Percentiles rank a stretch among this genome's conserved stretches.
Conservation (phyloP, 2,329 filamentous ascomycete genomes). For the Xylaria sp. region DNA sequence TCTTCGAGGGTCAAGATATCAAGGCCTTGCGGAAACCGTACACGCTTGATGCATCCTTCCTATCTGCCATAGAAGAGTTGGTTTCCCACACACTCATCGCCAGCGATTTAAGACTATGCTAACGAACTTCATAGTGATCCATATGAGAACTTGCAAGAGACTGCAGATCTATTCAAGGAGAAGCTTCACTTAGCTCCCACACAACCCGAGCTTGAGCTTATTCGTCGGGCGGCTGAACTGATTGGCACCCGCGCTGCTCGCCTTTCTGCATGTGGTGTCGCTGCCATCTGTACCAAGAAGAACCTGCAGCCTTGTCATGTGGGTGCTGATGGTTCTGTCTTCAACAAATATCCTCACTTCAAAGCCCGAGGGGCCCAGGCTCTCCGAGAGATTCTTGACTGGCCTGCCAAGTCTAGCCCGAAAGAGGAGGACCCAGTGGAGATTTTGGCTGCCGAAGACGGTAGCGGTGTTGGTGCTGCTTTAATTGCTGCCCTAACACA, state of each 20-base stretch:
- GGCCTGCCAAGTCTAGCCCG: conserved; percentile 71
- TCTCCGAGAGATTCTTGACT: conserved; percentile 93
- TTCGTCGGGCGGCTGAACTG: conserved; percentile 86
- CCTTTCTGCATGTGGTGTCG: conserved; percentile 91
- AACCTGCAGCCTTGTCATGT: conserved; percentile 86
- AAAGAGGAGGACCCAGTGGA: conserved; percentile 86
- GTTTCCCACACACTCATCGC: conserved; percentile 39
- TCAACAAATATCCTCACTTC: conserved; percentile 99
- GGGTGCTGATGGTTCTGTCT: conserved; percentile 94
- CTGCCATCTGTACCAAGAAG: conserved; percentile 98
- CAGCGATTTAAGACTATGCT: conserved; percentile 25
- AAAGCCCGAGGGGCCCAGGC: conserved; percentile 89
- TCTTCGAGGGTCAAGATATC: conserved; percentile 87
- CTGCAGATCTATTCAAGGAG: conserved; percentile 77
- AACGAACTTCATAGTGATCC: conserved; percentile 68
- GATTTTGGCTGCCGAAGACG: conserved; percentile 90
- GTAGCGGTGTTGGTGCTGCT: conserved; percentile 94
- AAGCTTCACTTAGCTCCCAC: conserved; percentile 75
- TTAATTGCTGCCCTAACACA: conserved; percentile 81
- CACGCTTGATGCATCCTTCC: conserved; percentile 88
- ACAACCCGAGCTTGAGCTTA: conserved; percentile 83
- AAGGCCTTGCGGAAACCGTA: conserved; percentile 83
- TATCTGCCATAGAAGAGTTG: conserved; percentile 88
- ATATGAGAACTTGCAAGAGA: conserved; percentile 93
- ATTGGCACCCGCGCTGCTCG: conserved; percentile 95